Conservation (phyloP, 1,284 basidiomycete species). For the Puccinia polysora region DNA sequence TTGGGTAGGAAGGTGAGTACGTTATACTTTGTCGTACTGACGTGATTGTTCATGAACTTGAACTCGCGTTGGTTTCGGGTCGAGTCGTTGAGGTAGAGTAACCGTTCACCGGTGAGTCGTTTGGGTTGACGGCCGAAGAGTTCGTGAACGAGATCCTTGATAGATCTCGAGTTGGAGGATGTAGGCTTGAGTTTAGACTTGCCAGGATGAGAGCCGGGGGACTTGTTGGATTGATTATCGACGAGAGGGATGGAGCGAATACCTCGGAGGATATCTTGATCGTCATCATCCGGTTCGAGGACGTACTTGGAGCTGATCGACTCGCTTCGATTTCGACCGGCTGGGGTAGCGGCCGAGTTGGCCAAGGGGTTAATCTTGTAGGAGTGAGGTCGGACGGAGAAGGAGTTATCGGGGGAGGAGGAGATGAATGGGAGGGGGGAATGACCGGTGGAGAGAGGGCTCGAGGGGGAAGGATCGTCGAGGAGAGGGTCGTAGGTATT, state of each 20-base stretch:
- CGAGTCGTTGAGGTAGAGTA: conserved; percentile 37
- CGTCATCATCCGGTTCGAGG: conserved; percentile 20
- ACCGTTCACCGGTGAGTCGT: conserved; percentile 40
- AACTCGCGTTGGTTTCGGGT: conserved; percentile 38
- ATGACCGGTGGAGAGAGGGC: not conserved
- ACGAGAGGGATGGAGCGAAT: conserved; percentile 42
- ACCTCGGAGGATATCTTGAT: conserved; percentile 14
- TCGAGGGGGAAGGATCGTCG: not conserved
- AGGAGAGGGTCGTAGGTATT: not conserved
- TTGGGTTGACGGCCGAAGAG: conserved; percentile 31
- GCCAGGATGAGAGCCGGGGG: not conserved
- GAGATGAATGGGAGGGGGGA: not conserved
- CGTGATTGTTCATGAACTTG: conserved; percentile 62
- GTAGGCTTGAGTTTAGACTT: not conserved
- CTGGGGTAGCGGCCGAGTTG: not conserved
- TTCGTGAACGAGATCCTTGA: conserved; percentile 4
- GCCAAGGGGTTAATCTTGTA: not conserved
- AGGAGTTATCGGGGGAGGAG: not conserved
- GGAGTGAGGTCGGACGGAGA: not conserved
- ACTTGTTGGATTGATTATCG: not conserved
- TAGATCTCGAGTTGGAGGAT: not conserved
- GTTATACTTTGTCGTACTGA: conserved; percentile 96
- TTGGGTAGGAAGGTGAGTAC: conserved; percentile 82
- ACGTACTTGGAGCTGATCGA: conserved; percentile 25
- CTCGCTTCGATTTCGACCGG: not conserved